Percentiles rank a stretch among this genome's conserved stretches.
phyloP scores from a whole-genome alignment of 2,329 filamentous ascomycete species.

The Hansfordia pulvinata region DNA sequence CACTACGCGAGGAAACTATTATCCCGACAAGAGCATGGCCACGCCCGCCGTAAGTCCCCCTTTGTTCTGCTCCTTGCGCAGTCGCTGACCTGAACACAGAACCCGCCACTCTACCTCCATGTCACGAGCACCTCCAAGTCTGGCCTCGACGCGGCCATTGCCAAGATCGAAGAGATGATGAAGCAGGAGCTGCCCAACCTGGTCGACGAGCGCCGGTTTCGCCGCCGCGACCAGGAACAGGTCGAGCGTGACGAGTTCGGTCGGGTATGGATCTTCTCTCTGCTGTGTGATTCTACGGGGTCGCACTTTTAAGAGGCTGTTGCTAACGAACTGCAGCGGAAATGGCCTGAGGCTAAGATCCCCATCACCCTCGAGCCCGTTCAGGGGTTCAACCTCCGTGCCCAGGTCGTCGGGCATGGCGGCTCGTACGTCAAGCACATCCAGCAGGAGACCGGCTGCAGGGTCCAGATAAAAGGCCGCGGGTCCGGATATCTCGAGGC shows the following conservation, averaged over 20 bases:
- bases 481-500: slow-evolving; percentile 90
- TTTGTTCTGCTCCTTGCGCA: slow-evolving; percentile 3
- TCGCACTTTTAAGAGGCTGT: too few relatives aligned
- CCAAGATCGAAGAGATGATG: slow-evolving; percentile 88
- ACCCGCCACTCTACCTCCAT: slow-evolving; percentile 86
- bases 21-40: slow-evolving; percentile 95
- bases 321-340: slow-evolving; percentile 47
- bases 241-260: slow-evolving; percentile 87
- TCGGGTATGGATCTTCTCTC: slow-evolving; percentile 45
- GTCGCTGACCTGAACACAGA: slow-evolving; percentile 34
- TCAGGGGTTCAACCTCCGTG: slow-evolving; percentile 87
- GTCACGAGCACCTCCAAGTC: slow-evolving; percentile 86
- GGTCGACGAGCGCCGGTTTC: slow-evolving; percentile 87
- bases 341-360: slow-evolving; percentile 97
- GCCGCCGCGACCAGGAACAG: slow-evolving; percentile 64
- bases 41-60: slow-evolving; percentile 63
- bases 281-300: too few relatives aligned
- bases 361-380: slow-evolving; percentile 83
- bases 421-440: slow-evolving; percentile 98
- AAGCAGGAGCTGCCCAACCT: slow-evolving; percentile 90
- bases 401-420: slow-evolving; percentile 88
- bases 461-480: slow-evolving; percentile 95
- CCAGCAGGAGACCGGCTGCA: slow-evolving; percentile 85
- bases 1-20: slow-evolving; percentile 92
- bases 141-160: slow-evolving; percentile 79